Evolutionary conservation across 345 rosid genomes (phyloP).

Genomic region (Arabidopsis arenosa): DNA sequence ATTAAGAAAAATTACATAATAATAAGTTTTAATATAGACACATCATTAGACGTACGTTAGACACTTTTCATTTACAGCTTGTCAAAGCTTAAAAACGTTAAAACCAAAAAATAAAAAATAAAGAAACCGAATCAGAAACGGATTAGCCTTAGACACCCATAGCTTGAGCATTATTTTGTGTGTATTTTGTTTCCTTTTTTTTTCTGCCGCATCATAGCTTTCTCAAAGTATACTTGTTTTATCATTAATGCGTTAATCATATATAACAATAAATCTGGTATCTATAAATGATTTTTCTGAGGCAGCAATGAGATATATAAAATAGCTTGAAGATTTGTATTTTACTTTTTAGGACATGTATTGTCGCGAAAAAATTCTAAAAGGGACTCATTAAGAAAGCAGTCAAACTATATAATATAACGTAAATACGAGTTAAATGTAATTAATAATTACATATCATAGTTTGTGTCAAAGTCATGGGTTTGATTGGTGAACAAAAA

Average conservation of each 20-base stretch:
- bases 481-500: too few relatives aligned
- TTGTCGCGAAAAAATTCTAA: neutral
- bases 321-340: slow-evolving; percentile 7
- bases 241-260: neutral
- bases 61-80: too few relatives aligned
- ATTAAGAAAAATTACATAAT: neutral
- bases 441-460: slow-evolving; percentile 1
- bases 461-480: slow-evolving; percentile 15
- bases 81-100: too few relatives aligned
- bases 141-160: neutral
- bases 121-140: neutral
- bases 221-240: slow-evolving; percentile 18
- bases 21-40: neutral
- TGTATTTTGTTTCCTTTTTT: neutral
- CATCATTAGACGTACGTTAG: too few relatives aligned
- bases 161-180: slow-evolving; percentile 16
- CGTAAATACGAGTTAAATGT: slow-evolving; percentile 22
- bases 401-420: slow-evolving; percentile 26
- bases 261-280: slow-evolving; percentile 5
- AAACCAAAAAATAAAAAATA: neutral
- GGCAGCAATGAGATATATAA: neutral
- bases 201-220: neutral
- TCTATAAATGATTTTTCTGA: neutral
- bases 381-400: slow-evolving; percentile 7
- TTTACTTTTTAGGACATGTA: neutral